A percentile compares a stretch with the other conserved stretches of the same genome.
Evolutionary conservation across 1,284 basidiomycete genomes (phyloP).

Genomic region (Ganoderma multipileum): DNA sequence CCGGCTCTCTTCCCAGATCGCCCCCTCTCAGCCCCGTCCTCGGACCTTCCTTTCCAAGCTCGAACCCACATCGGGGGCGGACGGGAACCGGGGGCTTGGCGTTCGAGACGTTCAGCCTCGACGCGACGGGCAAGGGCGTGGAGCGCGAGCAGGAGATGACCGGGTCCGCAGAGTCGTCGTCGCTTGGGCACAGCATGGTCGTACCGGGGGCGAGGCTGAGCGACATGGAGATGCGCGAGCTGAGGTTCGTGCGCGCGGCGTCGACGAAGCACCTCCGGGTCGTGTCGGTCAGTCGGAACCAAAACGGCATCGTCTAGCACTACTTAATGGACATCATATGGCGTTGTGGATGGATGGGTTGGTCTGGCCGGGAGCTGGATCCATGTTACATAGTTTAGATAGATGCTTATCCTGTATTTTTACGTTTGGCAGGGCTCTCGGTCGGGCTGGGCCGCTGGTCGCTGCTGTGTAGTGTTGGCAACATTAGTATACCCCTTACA

Average conservation of each 20-base stretch:
- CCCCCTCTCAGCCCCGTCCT: neutral
- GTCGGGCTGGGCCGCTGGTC: neutral
- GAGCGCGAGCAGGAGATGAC: slow-evolving; percentile 10
- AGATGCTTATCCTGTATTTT: slow-evolving; percentile 3
- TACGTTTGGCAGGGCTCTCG: neutral
- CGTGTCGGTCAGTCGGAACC: neutral
- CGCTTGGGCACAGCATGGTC: slow-evolving; percentile 11
- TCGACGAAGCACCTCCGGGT: slow-evolving; percentile 19
- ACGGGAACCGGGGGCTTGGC: neutral
- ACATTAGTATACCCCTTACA: neutral
- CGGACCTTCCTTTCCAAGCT: neutral
- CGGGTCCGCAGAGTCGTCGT: slow-evolving; percentile 25
- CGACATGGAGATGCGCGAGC: slow-evolving; percentile 49
- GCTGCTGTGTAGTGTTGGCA: neutral
- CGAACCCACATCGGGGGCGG: neutral
- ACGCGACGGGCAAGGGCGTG: slow-evolving; percentile 9
- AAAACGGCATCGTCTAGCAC: neutral
- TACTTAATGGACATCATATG: neutral
- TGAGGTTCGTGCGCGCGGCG: slow-evolving; percentile 45
- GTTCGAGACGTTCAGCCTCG: slow-evolving; percentile 9
- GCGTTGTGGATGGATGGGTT: neutral
- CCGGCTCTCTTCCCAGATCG: neutral
- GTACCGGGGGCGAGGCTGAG: slow-evolving; percentile 33
- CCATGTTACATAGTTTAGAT: neutral
- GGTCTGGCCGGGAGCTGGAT: neutral